Evolutionary conservation across 83 land plant species (phyloP).

Genomic region (Picea abies): DNA sequence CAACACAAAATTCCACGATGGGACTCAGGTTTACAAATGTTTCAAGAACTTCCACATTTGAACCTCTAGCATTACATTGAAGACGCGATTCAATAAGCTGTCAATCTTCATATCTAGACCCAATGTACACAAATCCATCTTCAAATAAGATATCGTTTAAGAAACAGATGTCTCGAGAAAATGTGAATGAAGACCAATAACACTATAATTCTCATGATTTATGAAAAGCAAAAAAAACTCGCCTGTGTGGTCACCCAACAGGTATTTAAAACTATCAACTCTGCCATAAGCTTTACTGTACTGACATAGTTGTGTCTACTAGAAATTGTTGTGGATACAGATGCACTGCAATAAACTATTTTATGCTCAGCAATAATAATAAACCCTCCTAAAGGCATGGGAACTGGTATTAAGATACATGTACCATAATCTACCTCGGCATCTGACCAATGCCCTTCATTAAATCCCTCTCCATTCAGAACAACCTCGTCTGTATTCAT

Average conservation of each 20-base stretch:
- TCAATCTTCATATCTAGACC: slow-evolving; percentile 56
- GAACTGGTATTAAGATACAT: slow-evolving; percentile 80
- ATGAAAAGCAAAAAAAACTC: slow-evolving; percentile 85
- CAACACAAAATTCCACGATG: slow-evolving; percentile 45
- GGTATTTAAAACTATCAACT: slow-evolving; percentile 90
- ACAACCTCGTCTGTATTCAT: slow-evolving; percentile 93
- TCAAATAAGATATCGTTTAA: slow-evolving; percentile 44
- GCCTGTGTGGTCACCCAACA: slow-evolving; percentile 90
- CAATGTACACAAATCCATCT: slow-evolving; percentile 48
- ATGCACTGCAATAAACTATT: slow-evolving; percentile 84
- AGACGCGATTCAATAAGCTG: slow-evolving; percentile 42
- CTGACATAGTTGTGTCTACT: slow-evolving; percentile 20
- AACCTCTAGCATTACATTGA: slow-evolving; percentile 27
- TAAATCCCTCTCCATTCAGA: slow-evolving; percentile 90
- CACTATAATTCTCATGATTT: slow-evolving; percentile 85
- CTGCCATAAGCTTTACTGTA: slow-evolving; percentile 89
- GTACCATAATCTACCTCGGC: slow-evolving; percentile 95
- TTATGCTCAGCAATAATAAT: slow-evolving; percentile 95
- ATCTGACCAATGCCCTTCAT: slow-evolving; percentile 95
- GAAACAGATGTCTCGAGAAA: slow-evolving; percentile 45
- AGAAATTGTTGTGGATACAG: no score
- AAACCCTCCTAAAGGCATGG: slow-evolving; percentile 89
- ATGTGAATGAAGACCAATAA: slow-evolving; percentile 34
- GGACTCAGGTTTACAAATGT: slow-evolving; percentile 51
- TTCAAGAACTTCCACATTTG: slow-evolving; percentile 49